phyloP scores from a whole-genome alignment of 305 asterid species.

The Rubia tinctorum region DNA sequence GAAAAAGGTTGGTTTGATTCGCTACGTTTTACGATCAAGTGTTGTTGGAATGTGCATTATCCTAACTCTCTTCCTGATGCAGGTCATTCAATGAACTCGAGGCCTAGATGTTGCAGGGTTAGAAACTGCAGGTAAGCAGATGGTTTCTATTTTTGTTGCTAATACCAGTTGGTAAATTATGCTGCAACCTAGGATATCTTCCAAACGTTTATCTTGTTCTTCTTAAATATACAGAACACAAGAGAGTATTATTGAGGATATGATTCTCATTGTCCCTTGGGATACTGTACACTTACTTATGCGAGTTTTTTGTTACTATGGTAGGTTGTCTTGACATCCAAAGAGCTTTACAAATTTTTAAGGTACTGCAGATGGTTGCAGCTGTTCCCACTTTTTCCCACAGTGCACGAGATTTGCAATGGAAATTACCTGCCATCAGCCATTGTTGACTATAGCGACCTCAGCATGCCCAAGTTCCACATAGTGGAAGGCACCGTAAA shows the following conservation, averaged over 20 bases:
- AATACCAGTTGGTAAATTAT: too few species aligned
- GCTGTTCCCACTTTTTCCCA: slow-evolving; percentile 74
- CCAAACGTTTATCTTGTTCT: too few species aligned
- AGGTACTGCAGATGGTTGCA: slow-evolving; percentile 75
- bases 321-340: slow-evolving; percentile 89
- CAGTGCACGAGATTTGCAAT: slow-evolving; percentile 77
- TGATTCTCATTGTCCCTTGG: too few species aligned
- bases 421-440: slow-evolving; percentile 74
- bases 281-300: neutral
- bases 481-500: slow-evolving; percentile 45
- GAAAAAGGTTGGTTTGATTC: slow-evolving; percentile 44
- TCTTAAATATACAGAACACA: too few species aligned
- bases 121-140: slow-evolving; percentile 66
- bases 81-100: slow-evolving; percentile 83
- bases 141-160: neutral
- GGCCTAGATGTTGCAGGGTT: slow-evolving; percentile 89
- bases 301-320: neutral
- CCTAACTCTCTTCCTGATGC: slow-evolving; percentile 8
- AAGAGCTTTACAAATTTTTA: slow-evolving; percentile 76
- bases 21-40: neutral
- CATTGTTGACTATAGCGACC: slow-evolving; percentile 62
- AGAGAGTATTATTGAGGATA: too few species aligned
- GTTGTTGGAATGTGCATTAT: neutral
- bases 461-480: slow-evolving; percentile 41
- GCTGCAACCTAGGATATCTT: too few species aligned